Base-by-base conservation (phyloP, 1,139 yeast species). In the Scheffersomyces illinoinensis region DNA sequence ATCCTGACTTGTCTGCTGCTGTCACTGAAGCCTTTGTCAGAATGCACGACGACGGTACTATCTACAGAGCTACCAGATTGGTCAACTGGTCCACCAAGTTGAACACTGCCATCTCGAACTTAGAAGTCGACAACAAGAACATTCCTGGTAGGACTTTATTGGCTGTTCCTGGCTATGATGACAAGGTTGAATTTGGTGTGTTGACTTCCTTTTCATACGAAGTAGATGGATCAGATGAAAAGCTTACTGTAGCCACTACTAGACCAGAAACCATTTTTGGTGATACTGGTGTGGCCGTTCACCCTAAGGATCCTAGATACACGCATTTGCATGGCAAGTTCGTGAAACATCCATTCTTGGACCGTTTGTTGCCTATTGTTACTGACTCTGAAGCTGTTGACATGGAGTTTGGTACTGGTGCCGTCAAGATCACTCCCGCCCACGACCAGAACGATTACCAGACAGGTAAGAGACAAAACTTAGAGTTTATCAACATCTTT, bases 391-490 rank as follows among this genome's bases (percentile, higher is more conserved):
- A 92, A 77, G 96, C 98, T 50, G 99, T 95, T 64, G 99, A 95
- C 76, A 95, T 95, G 98, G 97, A 91, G 76, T 95, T 95, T 68
- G 99, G 99, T 84, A 95, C 99, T 65, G 99, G 99, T 89, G 99
- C 99, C 53, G 99, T 95, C 65, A 95, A 95, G 79, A 95, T 95
- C 72, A 95, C 99, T 23, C 99, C 99, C 61, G 98, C 97, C 57
- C 99, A 95, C 76, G 99, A 95, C 77, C 91, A 90, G 70, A 95
- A 95, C 84, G 99, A 95, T 91, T 92, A 91, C 83, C 85, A 83
- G 71, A 91, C 98, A 59, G 99, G 99, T 81, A 93, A 91, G 80
- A 93, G 98, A 80, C 92, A 92, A 76, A 83, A 87, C 71, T 84
- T 95, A 69, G 97, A 92, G 74, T 87, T 93, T 71, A 84, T 95